Evolutionary conservation across 768 basidiomycete genomes (phyloP).

Genomic region (Saitozyma podzolica): DNA sequence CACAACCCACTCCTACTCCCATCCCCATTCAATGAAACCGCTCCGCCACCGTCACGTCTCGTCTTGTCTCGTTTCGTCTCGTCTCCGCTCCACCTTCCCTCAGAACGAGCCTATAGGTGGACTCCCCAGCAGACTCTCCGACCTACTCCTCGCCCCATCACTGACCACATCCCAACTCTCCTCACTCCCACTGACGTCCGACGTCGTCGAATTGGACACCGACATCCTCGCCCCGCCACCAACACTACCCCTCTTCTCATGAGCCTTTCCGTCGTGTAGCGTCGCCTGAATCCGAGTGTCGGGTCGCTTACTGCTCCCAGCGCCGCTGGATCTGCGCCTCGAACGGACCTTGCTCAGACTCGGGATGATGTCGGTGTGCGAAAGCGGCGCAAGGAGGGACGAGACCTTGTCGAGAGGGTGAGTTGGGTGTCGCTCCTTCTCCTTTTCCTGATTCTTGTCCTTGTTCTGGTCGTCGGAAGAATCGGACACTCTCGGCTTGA

Average conservation of each 20-base stretch:
- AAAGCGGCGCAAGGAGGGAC: constrained; percentile 1
- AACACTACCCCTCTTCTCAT: neutral
- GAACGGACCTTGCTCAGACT: too few species aligned
- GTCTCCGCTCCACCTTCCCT: too few species aligned
- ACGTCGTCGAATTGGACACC: neutral
- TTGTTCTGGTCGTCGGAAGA: constrained; percentile 1
- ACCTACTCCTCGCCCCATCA: constrained; percentile 1
- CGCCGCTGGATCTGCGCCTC: too few species aligned
- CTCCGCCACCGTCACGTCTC: too few species aligned
- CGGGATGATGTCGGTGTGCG: neutral
- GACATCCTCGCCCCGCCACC: neutral
- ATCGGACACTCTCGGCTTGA: constrained; percentile 60
- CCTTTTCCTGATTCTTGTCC: neutral
- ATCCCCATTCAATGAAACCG: too few species aligned
- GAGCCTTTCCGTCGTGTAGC: neutral
- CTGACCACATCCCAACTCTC: constrained; percentile 27
- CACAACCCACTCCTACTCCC: too few species aligned
- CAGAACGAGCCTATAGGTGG: too few species aligned
- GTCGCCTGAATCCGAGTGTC: neutral
- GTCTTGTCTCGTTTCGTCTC: too few species aligned
- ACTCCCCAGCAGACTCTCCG: too few species aligned
- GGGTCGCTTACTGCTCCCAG: too few species aligned
- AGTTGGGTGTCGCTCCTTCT: neutral
- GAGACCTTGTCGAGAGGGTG: neutral
- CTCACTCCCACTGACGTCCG: constrained; percentile 14